These are phyloP conservation scores for Quercus dentata DNA, from an alignment of 306 rosid species.

Conservation along the genomic window DNA sequence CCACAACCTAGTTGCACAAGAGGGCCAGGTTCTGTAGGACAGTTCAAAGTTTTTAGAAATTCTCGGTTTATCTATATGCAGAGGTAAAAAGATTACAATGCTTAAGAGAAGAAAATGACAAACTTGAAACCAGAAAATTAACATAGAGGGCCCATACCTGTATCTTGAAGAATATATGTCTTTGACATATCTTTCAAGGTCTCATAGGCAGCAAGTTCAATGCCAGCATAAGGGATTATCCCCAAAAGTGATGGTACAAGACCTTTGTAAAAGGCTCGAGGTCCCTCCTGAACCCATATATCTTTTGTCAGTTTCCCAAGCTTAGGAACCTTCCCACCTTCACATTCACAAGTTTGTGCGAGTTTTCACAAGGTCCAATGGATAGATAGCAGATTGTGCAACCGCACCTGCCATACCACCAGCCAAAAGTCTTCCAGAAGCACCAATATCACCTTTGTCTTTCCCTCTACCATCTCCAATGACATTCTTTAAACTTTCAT, in stretches of 20 bases:
- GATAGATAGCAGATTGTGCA: conserved; percentile 88
- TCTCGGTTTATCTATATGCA: background rate
- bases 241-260: conserved; percentile 88
- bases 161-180: conserved; percentile 64
- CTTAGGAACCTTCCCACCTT: conserved; percentile 62
- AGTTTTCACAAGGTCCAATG: conserved; percentile 89
- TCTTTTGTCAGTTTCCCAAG: conserved; percentile 72
- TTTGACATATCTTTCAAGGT: conserved; percentile 87
- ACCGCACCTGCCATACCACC: conserved; percentile 96
- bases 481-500: conserved; percentile 65
- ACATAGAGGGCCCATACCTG: conserved; percentile 44
- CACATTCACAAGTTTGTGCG: conserved; percentile 66
- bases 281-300: conserved; percentile 85
- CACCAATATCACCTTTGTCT: conserved; percentile 55
- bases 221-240: conserved; percentile 93
- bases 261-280: conserved; percentile 88
- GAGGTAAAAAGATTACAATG: too few relatives aligned
- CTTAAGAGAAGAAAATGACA: background rate
- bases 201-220: conserved; percentile 90
- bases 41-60: conserved; percentile 11
- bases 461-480: conserved; percentile 55
- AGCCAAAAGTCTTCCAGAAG: conserved; percentile 60
- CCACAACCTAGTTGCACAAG: conserved; percentile 92
- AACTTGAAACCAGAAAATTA: background rate
- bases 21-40: conserved; percentile 83